A percentile compares a stretch with the other conserved stretches of the same genome.
These are phyloP conservation scores for Geotrichum aggregatum DNA, from an alignment of 1,139 yeast genomes.

Conservation along the genomic window DNA sequence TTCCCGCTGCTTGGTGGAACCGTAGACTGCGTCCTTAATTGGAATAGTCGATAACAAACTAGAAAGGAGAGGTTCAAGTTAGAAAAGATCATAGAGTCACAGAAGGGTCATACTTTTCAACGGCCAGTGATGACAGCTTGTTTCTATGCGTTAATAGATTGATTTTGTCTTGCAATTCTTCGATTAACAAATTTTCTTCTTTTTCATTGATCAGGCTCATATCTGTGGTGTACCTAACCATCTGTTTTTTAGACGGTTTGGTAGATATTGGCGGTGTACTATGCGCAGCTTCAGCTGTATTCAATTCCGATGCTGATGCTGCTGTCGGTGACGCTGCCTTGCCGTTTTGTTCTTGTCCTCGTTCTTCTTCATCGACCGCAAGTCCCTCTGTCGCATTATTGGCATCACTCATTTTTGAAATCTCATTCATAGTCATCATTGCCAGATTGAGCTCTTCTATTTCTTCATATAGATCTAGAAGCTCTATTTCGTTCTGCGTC, in stretches of 20 bases:
- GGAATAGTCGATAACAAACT: slow-evolving; percentile 9
- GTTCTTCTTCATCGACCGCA: background rate
- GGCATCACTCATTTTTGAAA: background rate
- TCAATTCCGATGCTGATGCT: background rate
- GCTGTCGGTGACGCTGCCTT: background rate
- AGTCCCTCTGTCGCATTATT: no score
- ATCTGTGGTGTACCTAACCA: slow-evolving; percentile 5
- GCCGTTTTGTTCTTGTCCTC: no score
- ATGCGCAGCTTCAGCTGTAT: no score
- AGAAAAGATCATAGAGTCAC: background rate
- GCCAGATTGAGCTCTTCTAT: slow-evolving; percentile 9
- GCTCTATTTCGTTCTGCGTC: slow-evolving; percentile 6
- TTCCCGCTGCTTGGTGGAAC: slow-evolving; percentile 2
- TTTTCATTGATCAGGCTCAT: background rate
- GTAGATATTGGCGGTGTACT: no score
- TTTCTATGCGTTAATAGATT: slow-evolving; percentile 1
- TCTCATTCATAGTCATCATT: slow-evolving; percentile 2
- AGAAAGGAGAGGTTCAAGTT: background rate
- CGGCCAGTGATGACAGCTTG: slow-evolving; percentile 4
- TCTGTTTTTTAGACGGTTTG: background rate
- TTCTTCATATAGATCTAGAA: slow-evolving; percentile 6
- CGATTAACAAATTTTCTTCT: slow-evolving; percentile 4
- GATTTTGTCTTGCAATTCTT: slow-evolving; percentile 6
- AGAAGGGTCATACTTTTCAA: slow-evolving; percentile 3
- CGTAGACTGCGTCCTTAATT: slow-evolving; percentile 14